Evolutionary conservation across 345 rosid genomes (phyloP), one percentile per base, ranked within the genome.

Genomic region (Abelmoschus esculentus): DNA sequence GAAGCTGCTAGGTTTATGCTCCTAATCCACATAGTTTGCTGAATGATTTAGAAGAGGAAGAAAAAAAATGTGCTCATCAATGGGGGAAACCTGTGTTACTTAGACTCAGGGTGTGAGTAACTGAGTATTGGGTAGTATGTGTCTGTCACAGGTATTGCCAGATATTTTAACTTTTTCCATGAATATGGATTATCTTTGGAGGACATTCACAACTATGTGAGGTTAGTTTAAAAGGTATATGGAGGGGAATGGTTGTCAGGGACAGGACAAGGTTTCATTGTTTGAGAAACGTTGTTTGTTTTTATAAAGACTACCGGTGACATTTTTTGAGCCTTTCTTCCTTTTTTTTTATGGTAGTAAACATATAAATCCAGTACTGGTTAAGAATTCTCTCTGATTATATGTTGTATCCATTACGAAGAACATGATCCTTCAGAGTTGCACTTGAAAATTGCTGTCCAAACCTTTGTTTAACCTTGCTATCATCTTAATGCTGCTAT

Each of bases 1-100:
- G 69, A 82, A 75, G 57, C 28, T 42, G 1, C 46, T 34, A 49
- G 76, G 86, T 44, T 80, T 42, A 77, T 63, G 58, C 32, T 57
- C 77, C 80, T 29, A 55, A 82, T 69, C 60, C 73, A 29, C 10
- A 22, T 66, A 17, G 31, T 18, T 62, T 78, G 46, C 58, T 86
- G 74, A 73, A 80, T 42, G 53, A 13, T 47, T 47, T 50, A 40
- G 5, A 19, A 64, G 22, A 19, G 5, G 12, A 15, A 11, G 18
- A 14, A 47, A 47, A 47, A 47, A 47, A 9, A 47, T 47, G 53
- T 12, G 53, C 17, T 47, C n/a, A 47, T 47, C 15, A 13, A 47
- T 47, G 53, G 6, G 15, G 53, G 53, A 47, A 47, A 14, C 46
- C 46, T 42, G 3, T 42, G 46, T 42, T 42, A 42, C 46, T 42